Percentiles rank a stretch among this genome's conserved stretches.
phyloP scores from a whole-genome alignment of 2,329 filamentous ascomycete species.

The Atkinsonella hypoxylon region DNA sequence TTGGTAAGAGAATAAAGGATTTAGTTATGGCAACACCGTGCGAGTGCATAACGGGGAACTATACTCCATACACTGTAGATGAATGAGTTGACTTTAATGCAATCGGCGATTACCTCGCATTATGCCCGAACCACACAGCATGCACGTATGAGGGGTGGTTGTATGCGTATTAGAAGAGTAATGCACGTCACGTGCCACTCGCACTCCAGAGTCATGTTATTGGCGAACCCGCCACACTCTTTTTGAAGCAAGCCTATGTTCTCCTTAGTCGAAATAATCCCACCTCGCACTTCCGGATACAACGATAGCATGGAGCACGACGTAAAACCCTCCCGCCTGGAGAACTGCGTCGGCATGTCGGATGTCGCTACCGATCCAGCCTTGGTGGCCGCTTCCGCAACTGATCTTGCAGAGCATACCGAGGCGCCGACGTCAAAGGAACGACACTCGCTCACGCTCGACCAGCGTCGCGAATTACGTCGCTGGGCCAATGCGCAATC shows the following conservation, averaged over 20 bases:
- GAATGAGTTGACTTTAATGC: constrained; percentile 2
- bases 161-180: not conserved
- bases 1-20: not conserved
- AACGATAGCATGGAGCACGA: constrained; percentile 23
- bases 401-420: constrained; percentile 14
- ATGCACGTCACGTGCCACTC: not conserved
- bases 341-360: constrained; percentile 16
- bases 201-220: not conserved
- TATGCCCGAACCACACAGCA: not conserved
- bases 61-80: not conserved
- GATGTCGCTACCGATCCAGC: constrained; percentile 27
- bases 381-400: constrained; percentile 20
- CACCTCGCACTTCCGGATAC: constrained; percentile 24
- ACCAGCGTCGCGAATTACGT: constrained; percentile 48
- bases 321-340: not conserved
- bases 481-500: constrained; percentile 47
- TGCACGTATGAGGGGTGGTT: not conserved
- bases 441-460: constrained; percentile 48
- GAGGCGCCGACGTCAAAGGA: constrained; percentile 25
- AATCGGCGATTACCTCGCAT: not conserved
- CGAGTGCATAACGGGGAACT: not conserved
- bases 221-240: constrained; percentile 19
- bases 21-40: not conserved
- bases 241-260: constrained; percentile 15
- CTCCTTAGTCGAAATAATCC: constrained; percentile 27